Conservation (phyloP, 345 rosid species). For the Citrus cavaleriei region DNA sequence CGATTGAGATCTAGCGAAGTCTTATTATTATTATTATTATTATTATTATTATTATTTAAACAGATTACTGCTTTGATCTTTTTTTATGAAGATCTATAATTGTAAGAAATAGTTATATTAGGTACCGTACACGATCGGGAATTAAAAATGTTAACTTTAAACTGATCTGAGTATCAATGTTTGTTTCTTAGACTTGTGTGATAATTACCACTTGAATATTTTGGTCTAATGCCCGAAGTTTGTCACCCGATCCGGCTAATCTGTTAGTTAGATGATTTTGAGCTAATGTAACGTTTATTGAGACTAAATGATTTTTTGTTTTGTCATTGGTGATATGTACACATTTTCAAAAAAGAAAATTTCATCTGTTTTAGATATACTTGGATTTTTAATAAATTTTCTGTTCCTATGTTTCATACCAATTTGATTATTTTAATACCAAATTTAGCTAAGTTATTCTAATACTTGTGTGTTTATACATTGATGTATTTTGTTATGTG, state of each 20-base stretch:
- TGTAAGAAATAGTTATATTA: background rate
- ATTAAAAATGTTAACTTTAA: background rate
- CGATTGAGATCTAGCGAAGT: constrained; percentile 7
- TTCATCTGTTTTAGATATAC: background rate
- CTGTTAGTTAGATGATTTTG: background rate
- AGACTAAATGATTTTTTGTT: background rate
- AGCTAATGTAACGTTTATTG: background rate
- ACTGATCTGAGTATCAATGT: background rate
- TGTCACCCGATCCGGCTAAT: background rate
- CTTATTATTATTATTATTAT: too few relatives aligned
- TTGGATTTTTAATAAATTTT: background rate
- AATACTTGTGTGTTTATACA: background rate
- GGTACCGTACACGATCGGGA: background rate
- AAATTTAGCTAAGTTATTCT: background rate
- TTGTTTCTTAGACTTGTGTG: background rate
- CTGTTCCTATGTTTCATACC: too few relatives aligned
- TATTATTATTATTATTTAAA: background rate
- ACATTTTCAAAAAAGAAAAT: background rate
- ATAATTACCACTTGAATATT: background rate
- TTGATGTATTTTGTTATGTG: background rate
- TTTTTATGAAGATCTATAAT: background rate
- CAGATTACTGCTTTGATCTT: constrained; percentile 1
- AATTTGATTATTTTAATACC: background rate
- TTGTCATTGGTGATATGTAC: background rate
- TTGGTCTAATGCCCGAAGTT: background rate